Base-by-base conservation (phyloP, 108 stramenopile species). In the Chaetoceros tenuissimus region DNA sequence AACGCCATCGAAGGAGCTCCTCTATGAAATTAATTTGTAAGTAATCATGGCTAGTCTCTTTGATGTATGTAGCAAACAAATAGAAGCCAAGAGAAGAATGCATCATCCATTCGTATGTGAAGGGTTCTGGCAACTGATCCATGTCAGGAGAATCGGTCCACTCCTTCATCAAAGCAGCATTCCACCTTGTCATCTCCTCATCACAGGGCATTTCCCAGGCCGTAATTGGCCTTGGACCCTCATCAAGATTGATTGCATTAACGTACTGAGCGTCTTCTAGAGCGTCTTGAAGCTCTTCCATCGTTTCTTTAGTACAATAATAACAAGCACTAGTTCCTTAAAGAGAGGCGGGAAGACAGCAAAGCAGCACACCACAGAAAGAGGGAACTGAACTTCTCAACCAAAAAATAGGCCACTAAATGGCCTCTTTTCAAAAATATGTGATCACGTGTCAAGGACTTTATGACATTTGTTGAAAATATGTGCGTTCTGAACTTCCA, bases 251-350 rank as follows among this genome's bases (percentile, higher is more conserved):
- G 52, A 92, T 87, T n/a, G 85, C 89, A 54, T 79, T 85, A 26
- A 92, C 85, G 63, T 92, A 92, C 51, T 87, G 85, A 18, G 89
- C 89, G 62, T 91, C 89, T 59, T 91, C 89, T 51, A 91, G 86
- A 53, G 89, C 89, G 57, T 91, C 89, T 71, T 87, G 85, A 18
- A 91, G 74, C 59, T 90, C 89, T 67, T 90, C 89, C 89, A 90
- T 90, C 59, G 48, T 40, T 13, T n/a, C n/a, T n/a, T n/a, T n/a
- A n/a, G n/a, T n/a, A n/a, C n/a, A n/a, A n/a, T n/a, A n/a, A n/a
- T n/a, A n/a, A n/a, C n/a, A n/a, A n/a, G n/a, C n/a, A n/a, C n/a
- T n/a, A n/a, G n/a, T n/a, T n/a, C n/a, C n/a, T n/a, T n/a, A n/a
- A n/a, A n/a, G n/a, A n/a, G n/a, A n/a, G n/a, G n/a, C n/a, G n/a